Evolutionary conservation across 2,329 filamentous ascomycete genomes (phyloP).

Genomic region (Dactylonectria estremocensis): DNA sequence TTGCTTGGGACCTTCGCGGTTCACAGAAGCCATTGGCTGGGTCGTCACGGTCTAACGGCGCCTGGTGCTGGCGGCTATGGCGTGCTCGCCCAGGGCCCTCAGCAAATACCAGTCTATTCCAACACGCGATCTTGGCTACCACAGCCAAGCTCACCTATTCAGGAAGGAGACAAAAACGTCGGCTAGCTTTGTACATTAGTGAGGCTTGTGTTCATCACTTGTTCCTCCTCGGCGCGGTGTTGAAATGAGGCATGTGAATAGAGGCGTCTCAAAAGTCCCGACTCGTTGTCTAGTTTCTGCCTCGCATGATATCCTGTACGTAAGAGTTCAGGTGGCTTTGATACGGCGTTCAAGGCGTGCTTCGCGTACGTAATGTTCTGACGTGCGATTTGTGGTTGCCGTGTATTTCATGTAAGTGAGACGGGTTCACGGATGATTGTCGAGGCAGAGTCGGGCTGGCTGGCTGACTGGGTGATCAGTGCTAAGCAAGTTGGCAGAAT

Average conservation of each 20-base stretch:
- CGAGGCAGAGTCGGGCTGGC: background rate
- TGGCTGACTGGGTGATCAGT: background rate
- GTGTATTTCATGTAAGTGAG: background rate
- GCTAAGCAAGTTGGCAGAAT: background rate
- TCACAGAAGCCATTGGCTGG: constrained; percentile 14
- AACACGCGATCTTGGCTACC: constrained; percentile 1
- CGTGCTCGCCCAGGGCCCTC: constrained; percentile 17
- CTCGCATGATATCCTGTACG: background rate
- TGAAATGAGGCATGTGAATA: constrained; percentile 5
- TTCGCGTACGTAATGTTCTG: background rate
- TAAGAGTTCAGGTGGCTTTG: background rate
- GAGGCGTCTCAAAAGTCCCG: background rate
- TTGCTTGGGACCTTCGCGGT: constrained; percentile 9
- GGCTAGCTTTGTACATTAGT: background rate
- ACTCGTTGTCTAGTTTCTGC: background rate
- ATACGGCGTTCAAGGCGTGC: background rate
- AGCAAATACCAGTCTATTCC: constrained; percentile 6
- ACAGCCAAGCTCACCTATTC: constrained; percentile 15
- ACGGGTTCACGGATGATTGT: background rate
- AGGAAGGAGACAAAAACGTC: constrained; percentile 19
- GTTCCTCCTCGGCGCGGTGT: constrained; percentile 4
- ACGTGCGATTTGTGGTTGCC: background rate
- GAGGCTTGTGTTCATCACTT: background rate
- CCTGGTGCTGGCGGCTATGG: constrained; percentile 28
- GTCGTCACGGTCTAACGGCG: constrained; percentile 22